phyloP scores from a whole-genome alignment of 2,329 filamentous ascomycete species.

The Talaromyces sp. region DNA sequence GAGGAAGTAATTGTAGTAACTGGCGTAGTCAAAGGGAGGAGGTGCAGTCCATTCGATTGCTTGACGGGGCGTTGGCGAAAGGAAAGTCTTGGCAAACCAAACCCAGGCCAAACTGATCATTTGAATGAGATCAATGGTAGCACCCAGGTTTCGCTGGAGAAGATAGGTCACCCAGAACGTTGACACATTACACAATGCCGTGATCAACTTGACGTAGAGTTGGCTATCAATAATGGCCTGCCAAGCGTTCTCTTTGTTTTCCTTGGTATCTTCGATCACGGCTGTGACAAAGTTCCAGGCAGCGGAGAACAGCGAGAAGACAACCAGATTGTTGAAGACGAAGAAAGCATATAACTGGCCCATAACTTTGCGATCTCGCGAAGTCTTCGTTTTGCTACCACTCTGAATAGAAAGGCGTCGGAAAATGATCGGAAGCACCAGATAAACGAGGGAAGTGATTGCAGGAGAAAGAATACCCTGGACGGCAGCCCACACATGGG shows the following conservation, averaged over 20 bases:
- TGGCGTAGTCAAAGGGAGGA: conserved; percentile 89
- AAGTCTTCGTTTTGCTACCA: conserved; percentile 89
- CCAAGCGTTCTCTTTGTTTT: conserved; percentile 63
- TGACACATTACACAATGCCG: conserved; percentile 78
- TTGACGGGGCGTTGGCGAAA: conserved; percentile 84
- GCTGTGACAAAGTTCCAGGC: conserved; percentile 72
- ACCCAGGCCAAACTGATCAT: conserved; percentile 81
- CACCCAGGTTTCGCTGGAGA: conserved; percentile 87
- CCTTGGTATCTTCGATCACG: conserved; percentile 62
- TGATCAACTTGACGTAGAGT: conserved; percentile 67
- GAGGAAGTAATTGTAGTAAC: conserved; percentile 97
- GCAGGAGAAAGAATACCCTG: conserved; percentile 92
- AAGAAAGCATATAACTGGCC: conserved; percentile 94
- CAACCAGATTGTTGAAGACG: conserved; percentile 92
- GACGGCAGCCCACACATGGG: conserved; percentile 76
- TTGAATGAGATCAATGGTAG: conserved; percentile 91
- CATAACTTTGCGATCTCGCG: conserved; percentile 86
- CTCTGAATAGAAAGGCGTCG: conserved; percentile 79
- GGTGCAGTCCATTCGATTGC: conserved; percentile 92
- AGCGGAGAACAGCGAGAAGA: conserved; percentile 90
- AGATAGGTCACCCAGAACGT: conserved; percentile 95
- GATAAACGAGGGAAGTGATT: conserved; percentile 82
- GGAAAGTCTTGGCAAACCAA: conserved; percentile 81
- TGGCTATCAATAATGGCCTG: conserved; percentile 66
- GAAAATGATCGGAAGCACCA: conserved; percentile 88